Conservation (phyloP, 2,329 filamentous ascomycete species). For the Thermochaetoides dissita region DNA sequence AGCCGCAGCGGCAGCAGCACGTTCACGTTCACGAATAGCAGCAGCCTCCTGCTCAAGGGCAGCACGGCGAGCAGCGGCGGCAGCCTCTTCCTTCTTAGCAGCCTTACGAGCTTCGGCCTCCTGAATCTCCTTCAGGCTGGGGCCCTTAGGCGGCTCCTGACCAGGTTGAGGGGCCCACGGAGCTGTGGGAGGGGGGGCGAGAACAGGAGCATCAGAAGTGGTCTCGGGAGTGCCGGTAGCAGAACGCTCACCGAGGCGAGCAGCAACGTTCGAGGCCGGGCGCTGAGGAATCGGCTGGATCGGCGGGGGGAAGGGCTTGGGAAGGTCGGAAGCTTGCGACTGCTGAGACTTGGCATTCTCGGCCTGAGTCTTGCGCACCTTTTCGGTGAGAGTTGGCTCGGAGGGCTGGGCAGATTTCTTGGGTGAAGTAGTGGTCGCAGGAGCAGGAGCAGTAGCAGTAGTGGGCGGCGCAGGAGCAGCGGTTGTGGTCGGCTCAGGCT, state of each 20-base stretch:
- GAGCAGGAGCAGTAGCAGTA: neutral
- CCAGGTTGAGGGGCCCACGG: slow-evolving; percentile 89
- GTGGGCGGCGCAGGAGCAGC: neutral
- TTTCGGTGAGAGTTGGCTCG: slow-evolving; percentile 60
- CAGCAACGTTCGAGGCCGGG: slow-evolving; percentile 68
- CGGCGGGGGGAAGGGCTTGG: slow-evolving; percentile 61
- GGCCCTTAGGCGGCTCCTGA: slow-evolving; percentile 58
- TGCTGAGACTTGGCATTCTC: slow-evolving; percentile 42
- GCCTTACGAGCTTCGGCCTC: slow-evolving; percentile 88
- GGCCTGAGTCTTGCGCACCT: slow-evolving; percentile 62
- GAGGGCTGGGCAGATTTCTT: slow-evolving; percentile 7
- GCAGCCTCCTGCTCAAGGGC: slow-evolving; percentile 66
- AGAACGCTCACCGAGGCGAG: slow-evolving; percentile 51
- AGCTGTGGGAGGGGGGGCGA: slow-evolving; percentile 56
- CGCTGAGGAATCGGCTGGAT: slow-evolving; percentile 75
- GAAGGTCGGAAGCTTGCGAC: slow-evolving; percentile 49
- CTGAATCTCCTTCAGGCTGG: slow-evolving; percentile 91
- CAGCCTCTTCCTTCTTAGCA: slow-evolving; percentile 72
- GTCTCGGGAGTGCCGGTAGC: slow-evolving; percentile 63
- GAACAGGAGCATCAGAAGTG: slow-evolving; percentile 22
- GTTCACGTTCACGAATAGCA: slow-evolving; percentile 46
- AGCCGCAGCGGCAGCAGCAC: slow-evolving; percentile 46
- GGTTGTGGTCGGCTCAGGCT: too few relatives aligned
- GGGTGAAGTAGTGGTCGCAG: neutral
- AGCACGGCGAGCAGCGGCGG: slow-evolving; percentile 61